A percentile compares a stretch with the other conserved stretches of the same genome.
These are phyloP conservation scores for Fusarium bulbicola DNA, from an alignment of 2,329 filamentous ascomycete species.

Conservation along the genomic window DNA sequence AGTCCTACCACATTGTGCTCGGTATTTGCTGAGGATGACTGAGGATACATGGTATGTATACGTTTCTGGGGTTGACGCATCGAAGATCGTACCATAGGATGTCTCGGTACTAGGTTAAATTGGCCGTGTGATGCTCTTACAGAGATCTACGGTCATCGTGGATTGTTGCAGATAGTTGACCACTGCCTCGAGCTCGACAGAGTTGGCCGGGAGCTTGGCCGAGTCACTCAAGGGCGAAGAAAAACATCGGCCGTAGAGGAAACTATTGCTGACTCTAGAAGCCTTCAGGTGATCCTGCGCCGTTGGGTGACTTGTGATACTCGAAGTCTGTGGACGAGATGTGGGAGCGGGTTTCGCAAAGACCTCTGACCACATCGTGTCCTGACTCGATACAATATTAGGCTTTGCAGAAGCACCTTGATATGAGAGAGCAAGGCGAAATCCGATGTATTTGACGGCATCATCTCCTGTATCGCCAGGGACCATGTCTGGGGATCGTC, in stretches of 20 bases:
- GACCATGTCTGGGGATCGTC: not conserved
- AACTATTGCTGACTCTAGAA: not conserved
- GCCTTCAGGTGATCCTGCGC: no score
- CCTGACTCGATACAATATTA: no score
- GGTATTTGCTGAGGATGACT: not conserved
- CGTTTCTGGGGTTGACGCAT: not conserved
- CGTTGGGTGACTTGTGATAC: no score
- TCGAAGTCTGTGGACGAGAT: no score
- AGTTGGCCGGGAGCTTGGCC: not conserved
- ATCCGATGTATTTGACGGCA: no score
- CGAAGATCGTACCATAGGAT: not conserved
- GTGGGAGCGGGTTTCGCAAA: no score
- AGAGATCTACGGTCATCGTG: not conserved
- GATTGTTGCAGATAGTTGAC: not conserved
- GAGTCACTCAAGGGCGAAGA: not conserved
- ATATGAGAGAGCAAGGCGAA: no score
- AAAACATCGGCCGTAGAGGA: not conserved
- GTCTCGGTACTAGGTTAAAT: not conserved
- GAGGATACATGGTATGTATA: not conserved
- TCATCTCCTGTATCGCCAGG: not conserved
- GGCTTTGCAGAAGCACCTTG: no score
- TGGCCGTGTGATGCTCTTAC: not conserved
- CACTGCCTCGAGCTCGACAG: not conserved
- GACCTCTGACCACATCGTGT: no score
- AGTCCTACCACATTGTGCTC: not conserved